phyloP scores from a whole-genome alignment of 2,329 filamentous ascomycete genomes.

The Chalara sp. region DNA sequence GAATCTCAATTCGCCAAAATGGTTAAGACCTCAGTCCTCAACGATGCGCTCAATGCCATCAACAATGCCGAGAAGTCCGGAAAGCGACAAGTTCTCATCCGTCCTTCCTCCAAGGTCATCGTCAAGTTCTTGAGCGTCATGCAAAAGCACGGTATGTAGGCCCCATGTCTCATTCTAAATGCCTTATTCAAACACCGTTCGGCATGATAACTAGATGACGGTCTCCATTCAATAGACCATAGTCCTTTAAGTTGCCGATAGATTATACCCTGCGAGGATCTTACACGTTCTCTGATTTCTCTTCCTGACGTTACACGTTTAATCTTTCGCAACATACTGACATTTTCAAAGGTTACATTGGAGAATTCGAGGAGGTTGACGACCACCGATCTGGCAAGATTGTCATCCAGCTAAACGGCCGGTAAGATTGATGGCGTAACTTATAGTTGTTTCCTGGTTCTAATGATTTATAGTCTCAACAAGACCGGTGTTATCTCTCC shows the following conservation, averaged over 20 bases:
- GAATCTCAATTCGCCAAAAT: conserved; percentile 85
- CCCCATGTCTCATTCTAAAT: conserved; percentile 4
- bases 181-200: conserved; percentile 40
- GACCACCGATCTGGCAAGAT: conserved; percentile 99
- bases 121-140: conserved; percentile 99
- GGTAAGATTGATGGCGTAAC: conserved; percentile 35
- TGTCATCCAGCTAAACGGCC: conserved; percentile 98
- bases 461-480: conserved; percentile 57
- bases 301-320: conserved; percentile 81
- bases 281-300: conserved; percentile 89
- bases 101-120: conserved; percentile 98
- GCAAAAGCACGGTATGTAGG: conserved; percentile 94
- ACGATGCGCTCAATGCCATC: conserved; percentile 98
- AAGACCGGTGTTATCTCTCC: conserved; percentile 99
- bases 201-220: conserved; percentile 99
- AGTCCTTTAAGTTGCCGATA: conserved; percentile 99
- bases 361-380: conserved; percentile 98
- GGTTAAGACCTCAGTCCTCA: conserved; percentile 98
- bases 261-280: conserved; percentile 76
- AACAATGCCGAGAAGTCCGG: conserved; percentile 99
- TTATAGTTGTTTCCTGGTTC: neutral
- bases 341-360: conserved; percentile 76
- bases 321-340: conserved; percentile 88
- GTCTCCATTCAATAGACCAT: conserved; percentile 78
- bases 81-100: conserved; percentile 98